Evolutionary conservation across 257 asterid genomes (phyloP).

Genomic region (Solanum stenotomum): DNA sequence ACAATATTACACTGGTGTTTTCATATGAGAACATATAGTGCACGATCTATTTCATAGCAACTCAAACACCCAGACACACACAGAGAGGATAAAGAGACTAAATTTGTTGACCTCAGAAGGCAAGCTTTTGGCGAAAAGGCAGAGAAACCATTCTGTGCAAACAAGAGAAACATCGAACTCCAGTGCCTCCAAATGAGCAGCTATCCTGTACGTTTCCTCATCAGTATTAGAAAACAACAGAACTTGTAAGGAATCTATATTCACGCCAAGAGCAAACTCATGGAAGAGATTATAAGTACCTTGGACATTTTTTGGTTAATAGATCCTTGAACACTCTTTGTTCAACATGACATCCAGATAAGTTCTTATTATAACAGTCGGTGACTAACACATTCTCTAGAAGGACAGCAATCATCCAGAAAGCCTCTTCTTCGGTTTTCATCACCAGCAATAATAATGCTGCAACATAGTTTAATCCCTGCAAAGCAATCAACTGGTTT

Average conservation of each 20-base stretch:
- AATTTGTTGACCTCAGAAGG: conserved; percentile 75
- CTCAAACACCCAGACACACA: background rate
- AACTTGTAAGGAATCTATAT: background rate
- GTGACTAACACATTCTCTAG: conserved; percentile 81
- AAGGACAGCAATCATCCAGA: conserved; percentile 98
- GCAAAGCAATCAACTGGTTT: conserved; percentile 11
- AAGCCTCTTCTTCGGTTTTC: conserved; percentile 98
- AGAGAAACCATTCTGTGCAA: conserved; percentile 96
- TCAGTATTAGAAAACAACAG: background rate
- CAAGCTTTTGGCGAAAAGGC: conserved; percentile 91
- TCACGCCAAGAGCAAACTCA: background rate
- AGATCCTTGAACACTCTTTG: conserved; percentile 93
- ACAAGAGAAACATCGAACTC: conserved; percentile 98
- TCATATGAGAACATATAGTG: background rate
- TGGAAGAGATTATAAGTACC: conserved; percentile 30
- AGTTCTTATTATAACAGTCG: conserved; percentile 83
- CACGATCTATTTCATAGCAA: background rate
- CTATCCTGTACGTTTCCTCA: conserved; percentile 48
- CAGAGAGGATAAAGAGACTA: background rate
- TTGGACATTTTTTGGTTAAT: conserved; percentile 74
- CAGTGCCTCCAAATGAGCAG: conserved; percentile 77
- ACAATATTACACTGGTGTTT: background rate
- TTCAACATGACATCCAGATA: conserved; percentile 96
- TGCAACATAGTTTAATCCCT: conserved; percentile 96
- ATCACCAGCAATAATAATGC: conserved; percentile 89